phyloP scores from a whole-genome alignment of 2,329 filamentous ascomycete genomes.

The Fusarium austroafricanum region DNA sequence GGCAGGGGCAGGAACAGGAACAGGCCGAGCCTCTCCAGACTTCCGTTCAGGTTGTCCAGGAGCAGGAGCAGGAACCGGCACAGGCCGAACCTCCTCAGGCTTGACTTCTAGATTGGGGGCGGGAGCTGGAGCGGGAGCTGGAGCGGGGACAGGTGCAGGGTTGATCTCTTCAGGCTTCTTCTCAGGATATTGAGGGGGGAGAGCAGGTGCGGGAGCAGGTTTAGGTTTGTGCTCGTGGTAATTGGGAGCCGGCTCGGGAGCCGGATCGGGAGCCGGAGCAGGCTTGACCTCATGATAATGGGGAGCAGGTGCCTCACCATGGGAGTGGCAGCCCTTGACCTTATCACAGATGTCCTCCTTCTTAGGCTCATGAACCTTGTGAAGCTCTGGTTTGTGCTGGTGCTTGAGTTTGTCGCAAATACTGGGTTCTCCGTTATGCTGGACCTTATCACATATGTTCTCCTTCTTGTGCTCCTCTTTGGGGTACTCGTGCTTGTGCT shows the following conservation, averaged over 20 bases:
- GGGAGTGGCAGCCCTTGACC: background rate
- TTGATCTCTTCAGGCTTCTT: background rate
- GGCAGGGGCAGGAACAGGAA: constrained; percentile 12
- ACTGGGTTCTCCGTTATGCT: constrained; percentile 4
- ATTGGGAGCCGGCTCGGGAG: constrained; percentile 1
- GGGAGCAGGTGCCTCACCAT: constrained; percentile 6
- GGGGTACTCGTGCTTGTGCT: background rate
- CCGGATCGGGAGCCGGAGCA: constrained; percentile 15
- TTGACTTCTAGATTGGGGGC: background rate
- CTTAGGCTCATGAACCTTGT: constrained; percentile 13
- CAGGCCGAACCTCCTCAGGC: too few species aligned
- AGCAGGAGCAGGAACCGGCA: background rate
- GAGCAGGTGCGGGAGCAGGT: background rate
- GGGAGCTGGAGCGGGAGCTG: constrained; percentile 15
- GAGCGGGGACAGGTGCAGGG: constrained; percentile 6
- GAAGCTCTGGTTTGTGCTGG: background rate
- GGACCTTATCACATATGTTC: constrained; percentile 14
- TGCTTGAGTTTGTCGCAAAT: constrained; percentile 11
- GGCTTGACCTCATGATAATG: too few species aligned
- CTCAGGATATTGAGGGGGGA: background rate
- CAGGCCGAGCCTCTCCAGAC: constrained; percentile 1
- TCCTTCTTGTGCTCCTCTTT: constrained; percentile 11
- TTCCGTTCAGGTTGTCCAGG: background rate
- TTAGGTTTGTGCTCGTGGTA: too few species aligned
- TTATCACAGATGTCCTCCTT: constrained; percentile 27